Evolutionary conservation across 1,139 yeast species (phyloP).

Genomic region (Lodderomyces pseudojiufengensis): DNA sequence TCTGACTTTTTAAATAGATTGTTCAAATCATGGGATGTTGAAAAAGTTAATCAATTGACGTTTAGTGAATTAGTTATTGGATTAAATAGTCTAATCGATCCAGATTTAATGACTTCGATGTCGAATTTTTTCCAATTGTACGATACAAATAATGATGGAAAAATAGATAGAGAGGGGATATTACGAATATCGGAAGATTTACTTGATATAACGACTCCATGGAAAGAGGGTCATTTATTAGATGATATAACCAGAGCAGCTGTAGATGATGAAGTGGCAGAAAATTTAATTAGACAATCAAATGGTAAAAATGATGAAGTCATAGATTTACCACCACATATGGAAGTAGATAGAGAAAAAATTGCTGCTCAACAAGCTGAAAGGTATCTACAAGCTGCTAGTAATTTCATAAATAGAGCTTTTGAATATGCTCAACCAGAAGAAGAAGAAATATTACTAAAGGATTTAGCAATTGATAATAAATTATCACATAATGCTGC

Average conservation of each 20-base stretch:
- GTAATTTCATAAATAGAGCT: constrained; percentile 80
- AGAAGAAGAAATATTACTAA: constrained; percentile 42
- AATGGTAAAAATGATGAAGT: constrained; percentile 23
- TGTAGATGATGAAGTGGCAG: constrained; percentile 65
- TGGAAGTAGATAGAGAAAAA: constrained; percentile 53
- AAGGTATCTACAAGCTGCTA: constrained; percentile 81
- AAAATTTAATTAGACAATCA: constrained; percentile 40
- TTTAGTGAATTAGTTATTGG: constrained; percentile 73
- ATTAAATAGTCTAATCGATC: constrained; percentile 61
- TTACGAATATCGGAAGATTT: constrained; percentile 84
- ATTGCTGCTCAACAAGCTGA: constrained; percentile 72
- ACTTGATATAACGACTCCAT: constrained; percentile 75
- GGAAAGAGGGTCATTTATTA: constrained; percentile 64
- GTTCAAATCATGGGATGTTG: constrained; percentile 68
- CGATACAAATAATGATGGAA: constrained; percentile 58
- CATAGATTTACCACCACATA: constrained; percentile 55
- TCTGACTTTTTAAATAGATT: constrained; percentile 53
- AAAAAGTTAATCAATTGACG: constrained; percentile 52
- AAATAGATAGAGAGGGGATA: constrained; percentile 74
- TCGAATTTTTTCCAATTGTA: constrained; percentile 77
- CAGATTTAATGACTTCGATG: constrained; percentile 75
- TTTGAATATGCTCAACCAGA: constrained; percentile 85
- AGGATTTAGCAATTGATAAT: constrained; percentile 38
- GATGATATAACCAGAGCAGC: constrained; percentile 59
- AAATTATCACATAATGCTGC: constrained; percentile 63